Evolutionary conservation across 495 filamentous ascomycete species (phyloP), one percentile per base, ranked within the genome.

Genomic region (Tetracladium marchalianum): DNA sequence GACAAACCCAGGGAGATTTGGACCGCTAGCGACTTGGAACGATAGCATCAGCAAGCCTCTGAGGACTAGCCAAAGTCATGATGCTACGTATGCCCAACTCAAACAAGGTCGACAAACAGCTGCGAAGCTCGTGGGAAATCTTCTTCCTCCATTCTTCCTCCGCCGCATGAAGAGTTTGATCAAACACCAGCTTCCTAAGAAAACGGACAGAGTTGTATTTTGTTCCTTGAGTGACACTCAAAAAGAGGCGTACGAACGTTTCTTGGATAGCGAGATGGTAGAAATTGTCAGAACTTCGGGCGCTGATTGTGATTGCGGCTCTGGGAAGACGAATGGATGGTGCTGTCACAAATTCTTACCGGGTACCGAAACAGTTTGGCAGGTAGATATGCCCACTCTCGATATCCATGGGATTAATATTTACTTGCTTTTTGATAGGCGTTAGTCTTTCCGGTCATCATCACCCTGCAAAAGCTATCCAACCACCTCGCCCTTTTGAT

Each of bases 401-500:
- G 9, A 12, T 18, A 16, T 32, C 34, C 38, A 11, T 22, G 27
- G 16, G 8, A 31, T 15, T 39, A 17, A 4, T 27, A 11, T 11
- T 18, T 11, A 11, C 8, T 10, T 15, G 31, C 32, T 24, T 9
- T 22, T 40, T 18, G 19, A 31, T 31, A 55, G 52, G 67, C 75
- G 16, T 73, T 80, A 37, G 84, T 95, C 2, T 98, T 98, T 61
- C 93, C 92, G n/a, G 70, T 74, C 24, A 88, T 98, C 24, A 68
- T 77, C 4, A 77, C 77, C 2, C 68, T 96, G 1, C 87, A 92
- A 55, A 95, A 95, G 59, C 65, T 97, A 4, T 80, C 86, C 22
- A 97, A 96, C 58, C 93, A 98, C 59, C 71, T 98, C 19, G 90
- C 88, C 10, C 84, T 92, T 13, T 71, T 97, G 16, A 82, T 97